Evolutionary conservation across 306 rosid genomes (phyloP).

Genomic region (Clitoria ternatea): DNA sequence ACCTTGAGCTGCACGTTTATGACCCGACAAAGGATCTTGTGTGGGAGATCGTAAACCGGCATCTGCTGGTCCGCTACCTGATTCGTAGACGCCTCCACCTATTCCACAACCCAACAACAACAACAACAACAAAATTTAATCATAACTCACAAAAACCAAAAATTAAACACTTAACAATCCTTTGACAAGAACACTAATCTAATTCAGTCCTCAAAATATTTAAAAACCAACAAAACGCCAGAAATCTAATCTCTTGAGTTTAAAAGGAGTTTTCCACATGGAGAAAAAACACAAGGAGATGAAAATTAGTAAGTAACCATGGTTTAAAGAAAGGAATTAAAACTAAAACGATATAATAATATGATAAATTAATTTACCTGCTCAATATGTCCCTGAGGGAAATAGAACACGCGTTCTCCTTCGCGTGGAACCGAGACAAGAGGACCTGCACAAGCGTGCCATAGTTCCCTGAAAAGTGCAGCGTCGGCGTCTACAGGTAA

Average conservation of each 20-base stretch:
- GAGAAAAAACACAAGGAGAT: not conserved
- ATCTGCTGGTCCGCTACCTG: slow-evolving; percentile 85
- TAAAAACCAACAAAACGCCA: not conserved
- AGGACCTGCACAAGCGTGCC: slow-evolving; percentile 98
- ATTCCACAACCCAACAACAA: not conserved
- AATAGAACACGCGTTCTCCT: slow-evolving; percentile 72
- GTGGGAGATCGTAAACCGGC: slow-evolving; percentile 75
- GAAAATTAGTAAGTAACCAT: no score
- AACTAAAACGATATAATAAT: no score
- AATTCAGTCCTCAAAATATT: not conserved
- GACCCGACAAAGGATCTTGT: slow-evolving; percentile 79
- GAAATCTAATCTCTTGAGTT: slow-evolving; percentile 15
- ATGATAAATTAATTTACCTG: slow-evolving; percentile 48
- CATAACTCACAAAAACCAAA: not conserved
- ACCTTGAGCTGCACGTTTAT: slow-evolving; percentile 80
- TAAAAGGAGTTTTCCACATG: not conserved
- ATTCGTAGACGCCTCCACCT: slow-evolving; percentile 96
- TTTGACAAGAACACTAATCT: not conserved
- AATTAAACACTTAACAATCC: not conserved
- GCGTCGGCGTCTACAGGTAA: slow-evolving; percentile 54
- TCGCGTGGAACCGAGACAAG: slow-evolving; percentile 80
- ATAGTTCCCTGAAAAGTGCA: slow-evolving; percentile 81
- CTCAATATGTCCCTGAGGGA: slow-evolving; percentile 91
- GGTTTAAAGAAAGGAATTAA: no score
- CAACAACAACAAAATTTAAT: not conserved